A percentile compares a stretch with the other conserved stretches of the same genome.
phyloP scores from a whole-genome alignment of 2,329 filamentous ascomycete genomes.

The Diaporthe ilicicola region DNA sequence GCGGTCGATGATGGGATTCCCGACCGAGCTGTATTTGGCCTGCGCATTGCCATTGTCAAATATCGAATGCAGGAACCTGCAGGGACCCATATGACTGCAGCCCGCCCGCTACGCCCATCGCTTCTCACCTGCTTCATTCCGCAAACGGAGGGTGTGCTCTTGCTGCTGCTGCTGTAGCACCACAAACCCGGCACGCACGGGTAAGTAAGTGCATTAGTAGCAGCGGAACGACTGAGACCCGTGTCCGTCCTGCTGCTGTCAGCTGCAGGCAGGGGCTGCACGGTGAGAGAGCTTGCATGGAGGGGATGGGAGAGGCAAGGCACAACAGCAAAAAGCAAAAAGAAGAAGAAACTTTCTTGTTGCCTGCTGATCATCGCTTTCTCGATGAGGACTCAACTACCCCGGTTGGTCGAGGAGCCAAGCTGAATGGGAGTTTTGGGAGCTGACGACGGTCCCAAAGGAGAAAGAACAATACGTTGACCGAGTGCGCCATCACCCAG shows the following conservation, averaged over 20 bases:
- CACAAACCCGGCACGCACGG: not conserved
- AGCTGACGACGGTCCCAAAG: not conserved
- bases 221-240: not conserved
- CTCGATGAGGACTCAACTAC: not conserved
- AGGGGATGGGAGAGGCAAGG: not conserved
- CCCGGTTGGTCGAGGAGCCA: not conserved
- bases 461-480: not conserved
- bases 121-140: not conserved
- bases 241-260: not conserved
- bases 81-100: not conserved
- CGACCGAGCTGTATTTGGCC: not conserved
- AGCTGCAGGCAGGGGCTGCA: not conserved
- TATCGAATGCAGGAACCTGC: conserved; percentile 23
- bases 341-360: too few relatives aligned
- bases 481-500: not conserved
- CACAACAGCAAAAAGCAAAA: too few relatives aligned
- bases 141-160: not conserved
- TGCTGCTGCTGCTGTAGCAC: too few relatives aligned
- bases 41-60: not conserved
- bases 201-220: not conserved
- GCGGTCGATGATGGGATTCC: not conserved
- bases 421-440: not conserved
- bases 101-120: not conserved
- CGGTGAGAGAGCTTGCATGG: not conserved
- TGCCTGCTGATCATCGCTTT: not conserved